Evolutionary conservation across 768 basidiomycete species (phyloP).

Genomic region (Tylopilus sp.): DNA sequence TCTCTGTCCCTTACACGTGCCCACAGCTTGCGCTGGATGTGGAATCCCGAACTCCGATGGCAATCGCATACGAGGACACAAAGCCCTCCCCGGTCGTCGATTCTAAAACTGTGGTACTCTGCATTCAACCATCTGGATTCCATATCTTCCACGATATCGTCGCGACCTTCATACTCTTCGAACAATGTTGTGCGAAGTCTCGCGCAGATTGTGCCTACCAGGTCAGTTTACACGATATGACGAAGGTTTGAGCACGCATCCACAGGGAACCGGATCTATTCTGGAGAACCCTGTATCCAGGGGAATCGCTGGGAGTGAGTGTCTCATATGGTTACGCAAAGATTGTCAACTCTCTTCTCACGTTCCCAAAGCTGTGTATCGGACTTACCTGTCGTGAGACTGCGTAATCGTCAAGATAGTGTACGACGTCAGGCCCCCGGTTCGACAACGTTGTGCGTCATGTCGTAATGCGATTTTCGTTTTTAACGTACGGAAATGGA

Average conservation of each 20-base stretch:
- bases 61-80: slow-evolving; percentile 4
- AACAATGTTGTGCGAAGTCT: not conserved
- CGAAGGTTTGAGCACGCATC: not conserved
- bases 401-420: not conserved
- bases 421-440: not conserved
- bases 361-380: not conserved
- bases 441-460: slow-evolving; percentile 4
- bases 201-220: no score
- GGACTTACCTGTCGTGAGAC: not conserved
- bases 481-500: not conserved
- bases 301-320: slow-evolving; percentile 3
- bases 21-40: slow-evolving; percentile 4
- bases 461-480: not conserved
- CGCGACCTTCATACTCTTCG: slow-evolving; percentile 14
- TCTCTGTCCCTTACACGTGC: not conserved
- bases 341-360: not conserved
- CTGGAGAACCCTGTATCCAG: not conserved
- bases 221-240: slow-evolving; percentile 1
- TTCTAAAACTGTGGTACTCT: slow-evolving; percentile 1
- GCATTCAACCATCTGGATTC: slow-evolving; percentile 16
- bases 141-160: slow-evolving; percentile 18
- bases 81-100: not conserved
- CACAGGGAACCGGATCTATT: not conserved
- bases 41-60: slow-evolving; percentile 1
- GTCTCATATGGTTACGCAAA: not conserved